Percentiles rank a stretch among this genome's conserved stretches.
phyloP scores from a whole-genome alignment of 352 stramenopile species.

The Globisporangium spiculum region DNA sequence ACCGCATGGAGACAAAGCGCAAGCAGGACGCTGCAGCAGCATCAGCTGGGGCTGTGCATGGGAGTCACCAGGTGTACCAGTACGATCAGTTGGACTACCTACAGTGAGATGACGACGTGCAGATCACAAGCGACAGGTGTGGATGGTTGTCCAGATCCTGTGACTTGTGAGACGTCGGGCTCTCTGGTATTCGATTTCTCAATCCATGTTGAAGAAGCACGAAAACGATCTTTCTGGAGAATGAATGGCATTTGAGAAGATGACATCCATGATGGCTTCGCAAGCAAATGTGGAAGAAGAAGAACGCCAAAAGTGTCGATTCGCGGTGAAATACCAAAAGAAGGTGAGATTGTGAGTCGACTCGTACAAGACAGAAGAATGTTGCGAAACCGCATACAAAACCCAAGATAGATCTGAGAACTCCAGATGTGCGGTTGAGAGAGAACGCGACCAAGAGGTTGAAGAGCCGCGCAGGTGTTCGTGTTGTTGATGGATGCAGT shows the following conservation, averaged over 20 bases:
- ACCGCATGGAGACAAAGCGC: constrained; percentile 50
- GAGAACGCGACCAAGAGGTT: background rate
- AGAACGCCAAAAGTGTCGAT: background rate
- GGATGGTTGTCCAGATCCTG: background rate
- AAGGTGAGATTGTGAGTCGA: background rate
- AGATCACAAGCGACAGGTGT: background rate
- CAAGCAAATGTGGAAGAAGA: background rate
- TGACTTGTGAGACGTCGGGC: background rate
- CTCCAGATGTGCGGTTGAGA: background rate
- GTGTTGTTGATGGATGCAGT: background rate
- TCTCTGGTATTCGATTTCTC: background rate
- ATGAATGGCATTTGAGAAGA: background rate
- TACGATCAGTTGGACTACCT: constrained; percentile 15
- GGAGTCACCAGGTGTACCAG: constrained; percentile 18
- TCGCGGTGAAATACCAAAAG: background rate
- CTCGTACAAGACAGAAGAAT: background rate
- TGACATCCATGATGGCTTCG: background rate
- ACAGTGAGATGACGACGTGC: background rate
- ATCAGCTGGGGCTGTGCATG: background rate
- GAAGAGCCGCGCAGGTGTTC: background rate
- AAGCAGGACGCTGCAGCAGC: constrained; percentile 30
- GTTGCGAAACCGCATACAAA: constrained; percentile 5
- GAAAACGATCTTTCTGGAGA: constrained; percentile 6
- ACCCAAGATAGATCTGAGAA: background rate
- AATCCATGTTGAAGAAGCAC: background rate